Evolutionary conservation across 441 rosid species (phyloP), one percentile per base, ranked within the genome.

Genomic region (Sinapis alba): DNA sequence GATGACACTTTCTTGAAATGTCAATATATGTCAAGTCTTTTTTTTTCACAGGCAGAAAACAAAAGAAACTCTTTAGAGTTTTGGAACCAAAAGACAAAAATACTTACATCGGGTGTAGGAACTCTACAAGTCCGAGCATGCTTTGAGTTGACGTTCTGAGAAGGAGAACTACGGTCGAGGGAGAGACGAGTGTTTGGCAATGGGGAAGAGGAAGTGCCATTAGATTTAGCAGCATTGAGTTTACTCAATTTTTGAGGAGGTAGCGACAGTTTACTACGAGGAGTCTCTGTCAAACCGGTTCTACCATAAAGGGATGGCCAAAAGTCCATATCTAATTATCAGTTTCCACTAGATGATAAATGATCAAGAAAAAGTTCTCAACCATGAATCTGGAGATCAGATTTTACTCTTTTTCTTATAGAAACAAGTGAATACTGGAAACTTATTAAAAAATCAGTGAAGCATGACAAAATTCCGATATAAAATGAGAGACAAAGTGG

Each of bases 261-360:
- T 24, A 88, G 90, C 9, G 91, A 79, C 73, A 83, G 78, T 83
- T 89, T 94, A 82, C 78, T 78, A 36, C 79, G 73, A 68, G 94
- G 91, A 78, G 97, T 85, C 80, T 89, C 98, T 77, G 88, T 85
- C 68, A 90, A 81, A 65, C 87, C 83, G 65, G 97, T 86, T 85
- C 97, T 91, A 84, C 60, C 8, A n/a, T 16, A 51, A 56, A 20
- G 7, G 9, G 1, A 34, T 15, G 13, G 13, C 23, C 13, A 64
- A 50, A 64, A 51, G 8, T 4, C 41, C 71, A 73, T 70, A 65
- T 73, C 71, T 50, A 65, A 41, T 24, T 24, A 47, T 73, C 30
- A 73, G 36, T 21, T 73, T 62, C 7, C 16, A 62, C 9, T 1
- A 51, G 6, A 15, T 2, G 26, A 15, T 3, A 60, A 60, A 16